Evolutionary conservation across 2,329 filamentous ascomycete species (phyloP).

Genomic region (Calonectria multiphialidica): DNA sequence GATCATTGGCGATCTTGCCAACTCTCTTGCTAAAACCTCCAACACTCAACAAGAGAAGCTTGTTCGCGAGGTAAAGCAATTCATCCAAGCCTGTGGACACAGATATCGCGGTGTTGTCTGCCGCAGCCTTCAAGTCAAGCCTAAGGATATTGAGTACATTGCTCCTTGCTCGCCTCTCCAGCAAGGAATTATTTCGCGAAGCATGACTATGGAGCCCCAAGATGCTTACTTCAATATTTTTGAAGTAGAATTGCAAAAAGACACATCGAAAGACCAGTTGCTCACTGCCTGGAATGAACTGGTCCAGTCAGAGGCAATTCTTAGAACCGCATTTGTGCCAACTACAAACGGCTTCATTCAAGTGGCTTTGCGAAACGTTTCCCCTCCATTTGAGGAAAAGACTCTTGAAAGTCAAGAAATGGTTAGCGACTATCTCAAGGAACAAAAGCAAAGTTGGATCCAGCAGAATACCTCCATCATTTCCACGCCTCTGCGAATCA

Average conservation of each 20-base stretch:
- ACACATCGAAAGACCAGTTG: conserved; percentile 62
- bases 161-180: conserved; percentile 89
- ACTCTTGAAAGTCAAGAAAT: conserved; percentile 42
- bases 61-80: conserved; percentile 66
- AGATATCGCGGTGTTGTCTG: conserved; percentile 67
- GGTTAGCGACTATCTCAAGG: conserved; percentile 48
- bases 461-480: conserved; percentile 55
- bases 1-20: conserved; percentile 60
- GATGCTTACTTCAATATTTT: conserved; percentile 85
- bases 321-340: conserved; percentile 79
- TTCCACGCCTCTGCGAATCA: conserved; percentile 33
- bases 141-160: conserved; percentile 75
- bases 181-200: conserved; percentile 84
- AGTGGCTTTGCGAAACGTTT: conserved; percentile 65
- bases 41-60: conserved; percentile 31
- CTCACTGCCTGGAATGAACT: conserved; percentile 68
- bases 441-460: conserved; percentile 64
- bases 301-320: conserved; percentile 67
- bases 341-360: conserved; percentile 85
- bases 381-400: conserved; percentile 59
- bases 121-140: conserved; percentile 62
- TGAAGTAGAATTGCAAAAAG: conserved; percentile 63
- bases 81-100: conserved; percentile 73
- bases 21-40: conserved; percentile 44
- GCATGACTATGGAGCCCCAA: conserved; percentile 64